Base-by-base conservation (phyloP, 2,329 filamentous ascomycete species). In the Domatiomyces catenatus region DNA sequence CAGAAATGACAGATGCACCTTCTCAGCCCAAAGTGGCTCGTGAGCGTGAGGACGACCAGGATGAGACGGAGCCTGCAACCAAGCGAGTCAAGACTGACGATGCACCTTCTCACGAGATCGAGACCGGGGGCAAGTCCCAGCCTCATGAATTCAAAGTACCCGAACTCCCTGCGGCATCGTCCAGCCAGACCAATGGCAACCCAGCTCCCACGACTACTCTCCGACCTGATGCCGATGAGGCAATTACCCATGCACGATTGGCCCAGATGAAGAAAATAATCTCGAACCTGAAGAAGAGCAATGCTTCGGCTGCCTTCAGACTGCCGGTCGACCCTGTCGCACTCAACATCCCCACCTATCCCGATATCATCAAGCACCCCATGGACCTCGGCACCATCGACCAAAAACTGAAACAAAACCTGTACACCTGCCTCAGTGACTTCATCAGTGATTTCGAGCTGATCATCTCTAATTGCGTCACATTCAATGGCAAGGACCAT, bases 311-410 rank as follows among this genome's bases (percentile, higher is more conserved):
- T 5, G 77, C 83, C 50, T 96, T 94, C 70, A 75, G 79, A 56
- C 75, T 81, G 43, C 83, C 92, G 0, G 92, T 96, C 6, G 76
- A 86, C 63, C 77, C 75, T 42, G 70, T 90, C 20, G 86, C 84
- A 66, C 76, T 94, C 42, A 73, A 71, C 24, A 79, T 96, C 42
- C 87, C 86, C 50, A 80, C 79, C 1, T 84, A 87, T 55, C 85
- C 84, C 56, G 71, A 77, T 1, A 72, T 83, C 36, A 80, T 96
- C 58, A 77, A 80, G 39, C 75, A 82, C 26, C 89, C 89, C 0
- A 89, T 94, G 73, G 90, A 96, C 65, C 75, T 98, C 39, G 74
- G 76, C 42, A 83, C 83, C 8, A 85, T 98, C 61, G 90, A 96
- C 62, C 73, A 75, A 48, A 89, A 85, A 57, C 67, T 96, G 36